Evolutionary conservation across 257 asterid species (phyloP).

Genomic region (Parsonsia alboflavescens): DNA sequence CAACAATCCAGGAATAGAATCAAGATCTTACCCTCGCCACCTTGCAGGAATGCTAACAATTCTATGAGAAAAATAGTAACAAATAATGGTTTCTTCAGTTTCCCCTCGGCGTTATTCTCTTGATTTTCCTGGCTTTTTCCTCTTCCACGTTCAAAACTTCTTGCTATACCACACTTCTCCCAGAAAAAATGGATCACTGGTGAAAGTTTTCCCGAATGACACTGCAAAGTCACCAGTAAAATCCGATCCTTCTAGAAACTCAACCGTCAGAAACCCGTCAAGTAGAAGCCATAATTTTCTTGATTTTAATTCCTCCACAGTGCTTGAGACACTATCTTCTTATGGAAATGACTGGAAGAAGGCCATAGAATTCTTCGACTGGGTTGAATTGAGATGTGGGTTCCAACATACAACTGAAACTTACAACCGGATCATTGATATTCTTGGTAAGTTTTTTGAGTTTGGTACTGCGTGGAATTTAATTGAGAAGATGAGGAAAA

Average conservation of each 20-base stretch:
- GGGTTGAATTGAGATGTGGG: constrained; percentile 58
- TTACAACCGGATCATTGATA: constrained; percentile 59
- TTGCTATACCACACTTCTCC: constrained; percentile 20
- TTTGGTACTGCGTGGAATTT: constrained; percentile 59
- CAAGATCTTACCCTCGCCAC: no score
- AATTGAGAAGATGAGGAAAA: constrained; percentile 46
- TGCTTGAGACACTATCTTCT: constrained; percentile 58
- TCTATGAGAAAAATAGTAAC: neutral
- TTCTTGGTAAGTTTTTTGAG: constrained; percentile 83
- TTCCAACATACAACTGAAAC: constrained; percentile 63
- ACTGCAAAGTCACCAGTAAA: constrained; percentile 14
- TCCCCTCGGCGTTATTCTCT: constrained; percentile 27
- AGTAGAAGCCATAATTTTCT: constrained; percentile 4
- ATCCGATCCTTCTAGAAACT: constrained; percentile 17
- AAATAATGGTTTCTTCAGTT: constrained; percentile 37
- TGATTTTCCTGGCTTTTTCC: constrained; percentile 27
- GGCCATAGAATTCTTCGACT: constrained; percentile 80
- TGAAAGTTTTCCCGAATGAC: constrained; percentile 18
- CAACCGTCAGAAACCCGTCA: constrained; percentile 6
- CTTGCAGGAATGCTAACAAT: neutral
- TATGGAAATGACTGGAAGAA: constrained; percentile 79
- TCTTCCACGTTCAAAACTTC: constrained; percentile 29
- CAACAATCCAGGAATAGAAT: neutral
- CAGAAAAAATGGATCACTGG: constrained; percentile 14
- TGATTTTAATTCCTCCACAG: constrained; percentile 32